Percentiles rank a stretch among this genome's conserved stretches.
Conservation (phyloP, 768 basidiomycete genomes). For the Kwoniella dejecticola region DNA sequence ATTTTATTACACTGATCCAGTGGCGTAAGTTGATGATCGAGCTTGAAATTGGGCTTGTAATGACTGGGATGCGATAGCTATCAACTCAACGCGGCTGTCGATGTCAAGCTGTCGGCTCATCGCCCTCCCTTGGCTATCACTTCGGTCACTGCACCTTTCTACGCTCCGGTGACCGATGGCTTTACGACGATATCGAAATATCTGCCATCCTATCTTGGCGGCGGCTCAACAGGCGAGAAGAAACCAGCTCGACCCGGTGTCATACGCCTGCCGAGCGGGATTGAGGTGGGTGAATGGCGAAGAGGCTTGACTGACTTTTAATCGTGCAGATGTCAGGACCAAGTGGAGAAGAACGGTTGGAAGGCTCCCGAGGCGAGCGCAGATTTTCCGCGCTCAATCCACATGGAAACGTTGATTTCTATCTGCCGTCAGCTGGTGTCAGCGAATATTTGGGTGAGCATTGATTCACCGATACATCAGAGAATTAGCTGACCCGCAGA, state of each 20-base stretch:
- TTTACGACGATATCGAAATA: slow-evolving; percentile 50
- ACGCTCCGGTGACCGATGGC: slow-evolving; percentile 55
- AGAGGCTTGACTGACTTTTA: not conserved
- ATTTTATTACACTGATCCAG: slow-evolving; percentile 58
- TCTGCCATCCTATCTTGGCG: slow-evolving; percentile 41
- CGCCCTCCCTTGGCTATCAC: slow-evolving; percentile 52
- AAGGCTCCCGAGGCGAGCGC: slow-evolving; percentile 52
- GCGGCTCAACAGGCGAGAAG: slow-evolving; percentile 32
- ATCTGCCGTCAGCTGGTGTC: slow-evolving; percentile 57
- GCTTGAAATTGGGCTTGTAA: not conserved
- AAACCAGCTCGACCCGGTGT: slow-evolving; percentile 47
- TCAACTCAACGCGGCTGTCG: slow-evolving; percentile 59
- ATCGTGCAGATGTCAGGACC: slow-evolving; percentile 54
- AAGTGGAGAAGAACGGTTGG: slow-evolving; percentile 50
- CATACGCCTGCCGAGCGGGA: slow-evolving; percentile 53
- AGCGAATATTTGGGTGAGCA: slow-evolving; percentile 57
- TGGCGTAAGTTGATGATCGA: slow-evolving; percentile 49
- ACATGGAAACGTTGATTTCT: slow-evolving; percentile 59
- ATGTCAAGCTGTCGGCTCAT: slow-evolving; percentile 46
- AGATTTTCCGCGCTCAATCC: slow-evolving; percentile 59
- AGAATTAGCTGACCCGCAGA: slow-evolving; percentile 16
- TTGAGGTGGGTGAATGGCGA: slow-evolving; percentile 43
- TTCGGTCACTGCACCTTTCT: slow-evolving; percentile 51
- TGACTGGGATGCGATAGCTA: slow-evolving; percentile 55
- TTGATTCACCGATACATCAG: slow-evolving; percentile 7